Evolutionary conservation across 495 filamentous ascomycete species (phyloP), one percentile per base, ranked within the genome.

Genomic region (Halenospora varia): DNA sequence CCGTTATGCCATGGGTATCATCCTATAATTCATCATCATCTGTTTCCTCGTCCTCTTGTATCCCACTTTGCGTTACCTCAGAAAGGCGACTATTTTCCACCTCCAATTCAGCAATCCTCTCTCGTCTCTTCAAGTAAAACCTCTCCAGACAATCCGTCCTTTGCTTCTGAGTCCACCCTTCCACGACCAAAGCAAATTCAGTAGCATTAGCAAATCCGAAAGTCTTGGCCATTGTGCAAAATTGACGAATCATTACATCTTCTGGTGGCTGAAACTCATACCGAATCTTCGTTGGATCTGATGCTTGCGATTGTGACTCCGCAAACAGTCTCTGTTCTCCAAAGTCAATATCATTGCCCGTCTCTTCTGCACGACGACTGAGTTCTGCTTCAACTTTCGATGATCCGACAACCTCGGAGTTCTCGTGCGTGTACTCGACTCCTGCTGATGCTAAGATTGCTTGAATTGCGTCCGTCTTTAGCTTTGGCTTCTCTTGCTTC

Each of bases 341-440:
- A 35, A 69, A 65, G 10, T 63, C 65, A 41, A 75, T 55, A 69
- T 80, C 77, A 25, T 80, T 79, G 3, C 78, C 79, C 0, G 80
- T 78, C 55, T 87, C 80, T 62, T 88, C 79, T 2, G 94, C 95
- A 26, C 83, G 83, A 11, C 84, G 82, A 52, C 86, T 89, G 19
- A 97, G 80, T 44, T 81, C 80, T 55, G 86, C 86, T 73, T 98
- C 94, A 19, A 96, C 79, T 53, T 85, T 88, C 9, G 88, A 92
- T 0, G 89, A 88, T 29, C 94, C 94, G 48, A 98, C 86, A 17
- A 98, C 92, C 72, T 98, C 94, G 41, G 88, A 91, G 67, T 98
- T 98, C 58, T 96, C 87, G 65, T 98, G 94, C 10, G 90, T 95
- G 69, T 98, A 98, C 69, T 94, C 85, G 13, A 98, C 92, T 6